Evolutionary conservation across 148 eudicot species (phyloP), one percentile per base, ranked within the genome.

Genomic region (Fagopyrum homotropicum): DNA sequence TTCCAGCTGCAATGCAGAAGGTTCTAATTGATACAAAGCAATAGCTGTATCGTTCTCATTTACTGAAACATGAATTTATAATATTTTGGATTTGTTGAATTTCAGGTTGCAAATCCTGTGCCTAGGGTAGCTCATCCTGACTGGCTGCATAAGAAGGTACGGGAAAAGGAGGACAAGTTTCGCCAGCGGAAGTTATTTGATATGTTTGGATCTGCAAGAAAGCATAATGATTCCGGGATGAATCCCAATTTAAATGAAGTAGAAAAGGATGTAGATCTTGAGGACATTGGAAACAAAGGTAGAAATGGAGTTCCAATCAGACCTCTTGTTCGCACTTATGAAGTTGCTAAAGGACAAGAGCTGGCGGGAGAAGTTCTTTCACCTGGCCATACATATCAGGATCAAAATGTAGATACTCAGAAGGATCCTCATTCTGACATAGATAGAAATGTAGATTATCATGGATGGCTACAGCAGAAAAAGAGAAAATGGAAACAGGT

Each of bases 1-100:
- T 95, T 84, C 98, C 98, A 73, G 98, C 98, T 83, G 98, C 97
- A 49, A 95, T 95, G 98, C 98, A 95, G 83, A 95, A 95, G 98
- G 98, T 95, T 77, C 76, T 69, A 40, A 73, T 81, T 49, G 55
- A n/a, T 78, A 51, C 40, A 35, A 35, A 35, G 40, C 76, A 29
- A 66, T 66, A 7, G 40, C 35, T 43, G 17, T 63, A 29, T 9
- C 8, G 5, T 48, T 75, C 75, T 85, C 45, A 82, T 4, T 30
- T 11, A 11, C 69, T 14, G 71, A 46, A 35, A 66, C 71, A 12
- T 66, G 45, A 35, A 66, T 66, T 66, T 40, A 66, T 46, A 66
- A 12, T 43, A 66, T 66, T 66, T 66, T 66, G 19, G 47, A 40
- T 43, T 66, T 15, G 71, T 9, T 40, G 10, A 66, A 29, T 61